A percentile compares a stretch with the other conserved stretches of the same genome.
These are phyloP conservation scores for Paecilomyces sp. DNA, from an alignment of 2,329 filamentous ascomycete genomes.

Conservation along the genomic window DNA sequence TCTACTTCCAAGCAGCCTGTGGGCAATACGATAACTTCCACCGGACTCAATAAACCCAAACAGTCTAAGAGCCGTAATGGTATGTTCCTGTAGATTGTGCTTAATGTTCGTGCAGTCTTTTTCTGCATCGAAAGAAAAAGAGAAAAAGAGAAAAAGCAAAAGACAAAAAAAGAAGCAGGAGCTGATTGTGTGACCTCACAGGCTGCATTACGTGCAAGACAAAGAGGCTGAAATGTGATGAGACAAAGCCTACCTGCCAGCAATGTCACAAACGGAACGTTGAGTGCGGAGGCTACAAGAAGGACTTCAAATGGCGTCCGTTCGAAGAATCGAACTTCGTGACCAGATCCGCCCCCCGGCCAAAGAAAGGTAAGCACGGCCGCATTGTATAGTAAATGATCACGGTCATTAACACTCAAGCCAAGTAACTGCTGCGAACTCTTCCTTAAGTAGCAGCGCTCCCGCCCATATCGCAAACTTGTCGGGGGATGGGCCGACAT, in stretches of 20 bases:
- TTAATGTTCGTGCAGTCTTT: not conserved
- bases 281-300: constrained; percentile 63
- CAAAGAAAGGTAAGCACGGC: constrained; percentile 38
- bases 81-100: constrained; percentile 35
- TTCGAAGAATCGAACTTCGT: constrained; percentile 57
- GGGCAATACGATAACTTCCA: constrained; percentile 10
- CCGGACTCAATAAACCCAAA: constrained; percentile 50
- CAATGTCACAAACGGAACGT: constrained; percentile 61
- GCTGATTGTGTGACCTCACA: constrained; percentile 25
- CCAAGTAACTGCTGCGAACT: not conserved
- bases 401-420: not conserved
- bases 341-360: constrained; percentile 28
- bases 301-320: constrained; percentile 68
- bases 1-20: constrained; percentile 15
- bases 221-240: constrained; percentile 67
- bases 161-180: not conserved
- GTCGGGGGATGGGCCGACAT: not conserved
- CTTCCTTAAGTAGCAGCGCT: not conserved
- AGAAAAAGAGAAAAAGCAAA: not conserved
- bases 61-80: constrained; percentile 71
- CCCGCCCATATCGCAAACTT: not conserved
- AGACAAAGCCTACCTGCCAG: constrained; percentile 60
- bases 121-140: not conserved
- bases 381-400: not conserved
- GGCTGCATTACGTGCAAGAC: constrained; percentile 68